Evolutionary conservation across 78 protist genomes (phyloP).

Genomic region (Chrysochromulina parva): DNA sequence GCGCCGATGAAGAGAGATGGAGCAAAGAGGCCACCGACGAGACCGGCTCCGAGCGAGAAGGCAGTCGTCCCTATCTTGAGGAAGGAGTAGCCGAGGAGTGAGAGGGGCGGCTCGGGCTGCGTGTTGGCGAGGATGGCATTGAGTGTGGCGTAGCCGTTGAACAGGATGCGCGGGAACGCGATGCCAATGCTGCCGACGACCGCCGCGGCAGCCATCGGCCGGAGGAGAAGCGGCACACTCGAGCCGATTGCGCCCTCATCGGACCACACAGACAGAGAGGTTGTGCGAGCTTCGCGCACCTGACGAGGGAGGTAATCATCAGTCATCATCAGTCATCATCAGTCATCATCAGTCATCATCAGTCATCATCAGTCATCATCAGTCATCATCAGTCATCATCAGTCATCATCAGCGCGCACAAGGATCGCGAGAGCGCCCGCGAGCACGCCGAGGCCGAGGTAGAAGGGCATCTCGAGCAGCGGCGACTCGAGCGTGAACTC

Average conservation of each 20-base stretch:
- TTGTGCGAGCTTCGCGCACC: background rate
- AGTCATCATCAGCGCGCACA: too few species aligned
- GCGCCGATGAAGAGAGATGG: background rate
- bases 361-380: too few species aligned
- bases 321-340: too few species aligned
- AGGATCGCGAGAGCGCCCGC: background rate
- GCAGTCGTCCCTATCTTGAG: background rate
- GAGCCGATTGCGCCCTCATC: background rate
- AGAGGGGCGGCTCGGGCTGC: too few species aligned
- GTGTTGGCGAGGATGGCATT: background rate
- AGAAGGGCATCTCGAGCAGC: background rate
- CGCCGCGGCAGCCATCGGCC: background rate
- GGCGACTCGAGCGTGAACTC: background rate
- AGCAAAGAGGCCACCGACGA: background rate
- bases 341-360: too few species aligned
- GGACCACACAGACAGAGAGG: background rate
- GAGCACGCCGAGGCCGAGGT: background rate
- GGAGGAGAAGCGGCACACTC: background rate
- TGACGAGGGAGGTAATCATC: background rate
- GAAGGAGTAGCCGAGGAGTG: background rate
- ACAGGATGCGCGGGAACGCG: background rate
- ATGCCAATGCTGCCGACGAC: background rate
- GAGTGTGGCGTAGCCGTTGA: background rate
- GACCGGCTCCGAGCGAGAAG: background rate
- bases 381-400: too few species aligned